phyloP scores from a whole-genome alignment of 2,329 filamentous ascomycete species.

The Xylaria sp. region DNA sequence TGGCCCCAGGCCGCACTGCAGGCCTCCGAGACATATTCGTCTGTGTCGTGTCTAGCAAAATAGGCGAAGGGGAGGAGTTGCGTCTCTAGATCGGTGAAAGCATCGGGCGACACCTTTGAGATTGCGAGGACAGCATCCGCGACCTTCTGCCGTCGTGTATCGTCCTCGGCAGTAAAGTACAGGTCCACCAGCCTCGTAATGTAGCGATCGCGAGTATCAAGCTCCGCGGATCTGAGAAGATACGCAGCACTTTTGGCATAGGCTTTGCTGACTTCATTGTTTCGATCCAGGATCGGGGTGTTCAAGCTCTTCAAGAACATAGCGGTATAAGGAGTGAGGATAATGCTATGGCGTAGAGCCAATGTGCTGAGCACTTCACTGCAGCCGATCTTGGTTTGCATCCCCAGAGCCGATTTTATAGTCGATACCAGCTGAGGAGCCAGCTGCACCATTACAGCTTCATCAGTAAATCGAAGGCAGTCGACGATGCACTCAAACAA shows the following conservation, averaged over 20 bases:
- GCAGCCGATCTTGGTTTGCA: conserved; percentile 91
- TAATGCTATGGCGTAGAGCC: conserved; percentile 68
- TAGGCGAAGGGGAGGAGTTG: conserved; percentile 82
- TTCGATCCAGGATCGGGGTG: conserved; percentile 80
- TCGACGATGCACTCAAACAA: conserved; percentile 90
- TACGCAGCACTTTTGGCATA: conserved; percentile 88
- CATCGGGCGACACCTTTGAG: conserved; percentile 81
- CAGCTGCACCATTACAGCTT: conserved; percentile 67
- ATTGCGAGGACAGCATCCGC: conserved; percentile 79
- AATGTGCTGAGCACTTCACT: conserved; percentile 79
- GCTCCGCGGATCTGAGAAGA: conserved; percentile 57
- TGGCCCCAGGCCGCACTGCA: conserved; percentile 85
- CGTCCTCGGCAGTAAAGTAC: conserved; percentile 79
- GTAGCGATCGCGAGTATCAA: conserved; percentile 47
- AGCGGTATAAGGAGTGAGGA: conserved; percentile 71
- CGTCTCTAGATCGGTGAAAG: conserved; percentile 71
- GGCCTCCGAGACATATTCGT: conserved; percentile 72
- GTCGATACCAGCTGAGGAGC: conserved; percentile 67
- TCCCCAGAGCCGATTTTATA: conserved; percentile 80
- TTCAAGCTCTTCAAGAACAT: conserved; percentile 71
- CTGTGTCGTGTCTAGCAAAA: conserved; percentile 76
- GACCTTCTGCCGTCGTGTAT: conserved; percentile 65
- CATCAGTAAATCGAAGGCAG: conserved; percentile 78
- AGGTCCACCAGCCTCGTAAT: conserved; percentile 54
- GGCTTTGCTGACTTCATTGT: conserved; percentile 85